Conservation (phyloP, 345 rosid species). For the Salix caprea region DNA sequence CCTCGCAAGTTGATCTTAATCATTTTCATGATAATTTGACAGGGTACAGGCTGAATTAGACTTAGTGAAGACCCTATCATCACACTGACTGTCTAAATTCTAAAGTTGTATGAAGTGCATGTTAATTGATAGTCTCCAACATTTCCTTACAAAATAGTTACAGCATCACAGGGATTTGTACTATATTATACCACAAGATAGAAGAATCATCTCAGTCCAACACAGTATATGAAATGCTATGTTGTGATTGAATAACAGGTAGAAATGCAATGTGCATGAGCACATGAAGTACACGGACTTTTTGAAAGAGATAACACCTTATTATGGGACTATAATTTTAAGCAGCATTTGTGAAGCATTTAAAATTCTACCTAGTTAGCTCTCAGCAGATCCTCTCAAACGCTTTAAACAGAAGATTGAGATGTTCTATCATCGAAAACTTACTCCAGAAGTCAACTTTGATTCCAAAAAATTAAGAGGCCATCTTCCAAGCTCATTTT, state of each 20-base stretch:
- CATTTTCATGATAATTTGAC: not conserved
- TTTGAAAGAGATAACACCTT: too few relatives aligned
- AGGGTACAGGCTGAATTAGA: not conserved
- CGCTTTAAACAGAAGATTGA: not conserved
- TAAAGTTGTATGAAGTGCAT: not conserved
- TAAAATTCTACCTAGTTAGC: not conserved
- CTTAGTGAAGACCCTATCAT: not conserved
- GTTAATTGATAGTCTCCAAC: not conserved
- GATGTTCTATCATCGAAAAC: constrained; percentile 1
- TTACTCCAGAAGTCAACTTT: constrained; percentile 69
- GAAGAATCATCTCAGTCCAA: not conserved
- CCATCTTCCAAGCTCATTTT: constrained; percentile 59
- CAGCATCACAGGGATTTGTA: not conserved
- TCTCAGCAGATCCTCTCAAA: not conserved
- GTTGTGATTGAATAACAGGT: not conserved
- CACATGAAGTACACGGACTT: not conserved
- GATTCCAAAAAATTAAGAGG: constrained; percentile 81
- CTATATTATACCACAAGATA: not conserved
- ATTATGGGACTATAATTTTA: too few relatives aligned
- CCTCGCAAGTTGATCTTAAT: not conserved
- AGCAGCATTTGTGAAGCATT: not conserved
- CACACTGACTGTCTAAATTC: not conserved
- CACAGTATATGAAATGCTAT: not conserved
- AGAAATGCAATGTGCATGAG: not conserved
- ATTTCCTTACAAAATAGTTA: not conserved